Conservation (phyloP, 371 early-diverging fungal genomes). For the Funneliformis caledonium region DNA sequence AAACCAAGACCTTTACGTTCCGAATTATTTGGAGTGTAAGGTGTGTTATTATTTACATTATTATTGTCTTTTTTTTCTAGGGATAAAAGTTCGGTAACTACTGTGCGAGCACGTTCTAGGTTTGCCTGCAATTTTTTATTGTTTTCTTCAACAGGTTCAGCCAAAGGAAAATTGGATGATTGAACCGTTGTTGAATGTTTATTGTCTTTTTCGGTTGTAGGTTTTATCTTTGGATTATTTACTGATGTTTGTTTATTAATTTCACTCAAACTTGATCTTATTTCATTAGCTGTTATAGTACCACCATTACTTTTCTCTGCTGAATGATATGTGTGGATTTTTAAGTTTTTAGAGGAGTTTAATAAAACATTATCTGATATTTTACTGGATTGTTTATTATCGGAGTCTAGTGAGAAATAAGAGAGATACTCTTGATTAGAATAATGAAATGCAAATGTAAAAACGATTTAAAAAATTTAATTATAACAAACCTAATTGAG, state of each 20-base stretch:
- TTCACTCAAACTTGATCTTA: neutral
- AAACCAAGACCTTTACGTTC: constrained; percentile 33
- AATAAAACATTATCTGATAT: no score
- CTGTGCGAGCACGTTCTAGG: constrained; percentile 1
- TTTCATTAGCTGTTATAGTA: neutral
- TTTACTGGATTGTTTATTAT: neutral
- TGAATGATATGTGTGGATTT: neutral
- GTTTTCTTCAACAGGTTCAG: neutral
- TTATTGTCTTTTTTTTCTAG: constrained; percentile 19
- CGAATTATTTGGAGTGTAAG: neutral
- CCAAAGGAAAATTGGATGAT: neutral
- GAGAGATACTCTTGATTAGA: neutral
- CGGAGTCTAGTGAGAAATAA: neutral
- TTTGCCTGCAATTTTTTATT: neutral
- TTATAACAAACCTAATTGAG: constrained; percentile 28
- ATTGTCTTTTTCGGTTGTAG: constrained; percentile 6
- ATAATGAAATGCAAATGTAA: neutral
- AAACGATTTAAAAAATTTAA: neutral
- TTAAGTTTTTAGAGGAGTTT: neutral
- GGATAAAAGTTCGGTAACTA: constrained; percentile 24
- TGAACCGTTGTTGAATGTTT: neutral
- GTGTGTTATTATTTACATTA: constrained; percentile 15
- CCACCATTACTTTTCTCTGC: neutral
- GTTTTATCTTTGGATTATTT: neutral
- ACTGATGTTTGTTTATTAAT: neutral